A percentile compares a stretch with the other conserved stretches of the same genome.
Conservation (phyloP, 176 grass and related monocot species). For the Rhynchospora pubera region DNA sequence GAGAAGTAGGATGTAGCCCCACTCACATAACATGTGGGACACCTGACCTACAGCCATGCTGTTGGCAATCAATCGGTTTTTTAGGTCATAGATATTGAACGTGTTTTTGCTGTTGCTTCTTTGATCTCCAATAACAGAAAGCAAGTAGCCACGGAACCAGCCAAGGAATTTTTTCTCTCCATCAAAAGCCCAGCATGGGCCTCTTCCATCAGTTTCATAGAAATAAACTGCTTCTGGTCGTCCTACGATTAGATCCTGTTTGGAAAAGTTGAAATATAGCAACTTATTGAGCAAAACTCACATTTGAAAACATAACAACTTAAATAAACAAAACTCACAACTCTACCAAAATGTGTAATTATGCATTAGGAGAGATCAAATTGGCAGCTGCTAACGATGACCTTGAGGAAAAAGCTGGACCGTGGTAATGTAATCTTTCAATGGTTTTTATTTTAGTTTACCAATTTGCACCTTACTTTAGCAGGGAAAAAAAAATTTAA, state of each 20-base stretch:
- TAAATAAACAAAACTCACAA: not conserved
- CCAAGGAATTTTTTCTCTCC: conserved; percentile 88
- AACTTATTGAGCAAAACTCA: not conserved
- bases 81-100: conserved; percentile 87
- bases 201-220: conserved; percentile 86
- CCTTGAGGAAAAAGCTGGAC: not conserved
- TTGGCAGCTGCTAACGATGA: not conserved
- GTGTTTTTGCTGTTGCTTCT: conserved; percentile 52
- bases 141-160: conserved; percentile 93
- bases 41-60: conserved; percentile 81
- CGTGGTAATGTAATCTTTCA: not conserved
- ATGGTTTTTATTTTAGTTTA: not conserved
- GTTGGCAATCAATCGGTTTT: conserved; percentile 88
- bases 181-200: conserved; percentile 98
- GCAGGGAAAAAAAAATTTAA: not conserved
- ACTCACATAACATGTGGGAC: conserved; percentile 77
- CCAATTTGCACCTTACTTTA: not conserved
- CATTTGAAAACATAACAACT: too few relatives aligned
- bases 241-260: conserved; percentile 86
- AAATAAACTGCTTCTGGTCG: conserved; percentile 97
- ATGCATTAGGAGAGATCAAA: not conserved
- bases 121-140: conserved; percentile 81
- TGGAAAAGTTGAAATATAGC: not conserved
- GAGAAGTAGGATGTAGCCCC: conserved; percentile 91
- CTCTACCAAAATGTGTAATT: not conserved